Evolutionary conservation across 78 protist genomes (phyloP), one percentile per base, ranked within the genome.

Genomic region (Acrasis kona): DNA sequence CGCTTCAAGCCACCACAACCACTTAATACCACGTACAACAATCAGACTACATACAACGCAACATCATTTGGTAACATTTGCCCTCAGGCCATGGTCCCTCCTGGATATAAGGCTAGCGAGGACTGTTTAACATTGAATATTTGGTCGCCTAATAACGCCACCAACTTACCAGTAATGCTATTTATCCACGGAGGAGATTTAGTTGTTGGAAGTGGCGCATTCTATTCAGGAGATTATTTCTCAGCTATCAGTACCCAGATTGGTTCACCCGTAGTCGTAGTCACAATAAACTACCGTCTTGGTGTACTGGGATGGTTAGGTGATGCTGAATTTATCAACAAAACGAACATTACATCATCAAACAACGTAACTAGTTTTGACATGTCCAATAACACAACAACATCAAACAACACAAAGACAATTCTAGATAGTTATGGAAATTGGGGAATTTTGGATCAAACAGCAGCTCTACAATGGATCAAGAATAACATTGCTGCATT

Each of bases 221-320:
- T 31, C 10, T 2, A 32, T 32, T 58, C 41, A 8, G 65, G 67
- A 39, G 3, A 58, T 6, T 71, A 72, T 3, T 0, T 1, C 36
- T 10, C 1, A 7, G 34, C 30, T 10, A 64, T 64, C 32, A 1
- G n/a, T 36, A 1, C 65, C 57, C n/a, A n/a, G n/a, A n/a, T n/a
- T n/a, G n/a, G n/a, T n/a, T n/a, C n/a, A n/a, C n/a, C n/a, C 71
- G 27, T 67, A 27, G 27, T 79, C 3, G 77, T 80, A 28, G 84
- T 80, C 35, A 61, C 77, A 28, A 40, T 57, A n/a, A 72, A 71
- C 58, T 80, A 80, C 58, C 84, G 84, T 7, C 38, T 80, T 31
- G 58, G 67, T 19, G 4, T 30, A 37, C 76, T 80, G n/a, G 84
- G 84, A 9, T 74, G n/a, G n/a, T n/a, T n/a, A n/a, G n/a, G n/a